These are phyloP conservation scores for Tricholoma furcatifolium DNA, from an alignment of 768 basidiomycete genomes.

Conservation along the genomic window DNA sequence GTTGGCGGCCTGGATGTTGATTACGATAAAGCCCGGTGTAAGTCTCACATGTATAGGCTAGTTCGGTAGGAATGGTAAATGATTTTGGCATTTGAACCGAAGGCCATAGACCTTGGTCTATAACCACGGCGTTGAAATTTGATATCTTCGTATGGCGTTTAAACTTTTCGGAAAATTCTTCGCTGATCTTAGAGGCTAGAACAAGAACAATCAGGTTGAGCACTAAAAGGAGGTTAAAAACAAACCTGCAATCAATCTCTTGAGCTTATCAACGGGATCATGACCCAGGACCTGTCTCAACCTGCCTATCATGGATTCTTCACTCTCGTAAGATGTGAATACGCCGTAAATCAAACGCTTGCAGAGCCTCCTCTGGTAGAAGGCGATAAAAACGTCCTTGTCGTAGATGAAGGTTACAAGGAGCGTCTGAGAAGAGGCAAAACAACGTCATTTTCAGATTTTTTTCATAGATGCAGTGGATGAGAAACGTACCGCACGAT, in stretches of 20 bases:
- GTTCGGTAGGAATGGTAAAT: constrained; percentile 86
- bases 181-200: constrained; percentile 90
- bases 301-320: constrained; percentile 97
- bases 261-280: constrained; percentile 94
- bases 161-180: constrained; percentile 93
- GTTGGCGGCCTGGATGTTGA: constrained; percentile 91
- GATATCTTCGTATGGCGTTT: constrained; percentile 92
- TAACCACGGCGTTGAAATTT: constrained; percentile 91
- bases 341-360: constrained; percentile 89
- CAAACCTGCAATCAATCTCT: constrained; percentile 94
- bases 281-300: constrained; percentile 96
- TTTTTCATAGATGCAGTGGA: not conserved
- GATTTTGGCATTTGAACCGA: constrained; percentile 57
- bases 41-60: constrained; percentile 83
- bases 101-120: constrained; percentile 97
- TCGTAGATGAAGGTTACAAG: constrained; percentile 98
- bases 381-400: constrained; percentile 98
- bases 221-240: not conserved
- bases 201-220: not conserved
- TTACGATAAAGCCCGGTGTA: constrained; percentile 93
- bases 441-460: not conserved
- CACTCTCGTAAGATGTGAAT: constrained; percentile 94
- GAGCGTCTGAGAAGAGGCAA: constrained; percentile 71
- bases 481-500: constrained; percentile 70
- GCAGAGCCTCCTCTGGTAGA: constrained; percentile 92